Evolutionary conservation across 2,329 filamentous ascomycete genomes (phyloP).

Genomic region (Knufia fluminis): DNA sequence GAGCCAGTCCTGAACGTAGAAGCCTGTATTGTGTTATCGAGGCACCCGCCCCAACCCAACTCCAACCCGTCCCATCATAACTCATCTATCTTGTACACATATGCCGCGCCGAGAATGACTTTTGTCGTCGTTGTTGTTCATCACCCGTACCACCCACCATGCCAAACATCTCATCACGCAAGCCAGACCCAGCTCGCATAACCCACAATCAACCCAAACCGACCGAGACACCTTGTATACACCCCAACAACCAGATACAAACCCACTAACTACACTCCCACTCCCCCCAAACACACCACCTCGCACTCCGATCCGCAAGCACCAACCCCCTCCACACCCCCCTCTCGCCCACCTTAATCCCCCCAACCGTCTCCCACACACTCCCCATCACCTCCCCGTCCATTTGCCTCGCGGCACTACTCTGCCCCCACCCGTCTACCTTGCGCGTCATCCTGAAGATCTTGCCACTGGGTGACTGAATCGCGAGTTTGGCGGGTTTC

Average conservation of each 20-base stretch:
- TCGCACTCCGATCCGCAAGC: constrained; percentile 54
- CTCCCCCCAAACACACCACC: constrained; percentile 62
- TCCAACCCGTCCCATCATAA: too few species aligned
- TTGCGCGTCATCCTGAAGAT: constrained; percentile 60
- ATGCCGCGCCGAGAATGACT: too few species aligned
- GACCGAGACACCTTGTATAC: too few species aligned
- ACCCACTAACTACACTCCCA: constrained; percentile 48
- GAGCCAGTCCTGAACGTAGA: too few species aligned
- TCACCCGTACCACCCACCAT: too few species aligned
- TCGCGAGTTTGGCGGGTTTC: constrained; percentile 91
- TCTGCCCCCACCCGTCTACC: constrained; percentile 38
- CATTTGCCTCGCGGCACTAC: constrained; percentile 23
- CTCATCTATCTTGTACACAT: too few species aligned
- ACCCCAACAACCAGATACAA: constrained; percentile 5
- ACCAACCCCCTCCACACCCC: constrained; percentile 56
- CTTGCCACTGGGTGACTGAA: constrained; percentile 89
- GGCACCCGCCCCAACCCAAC: too few species aligned
- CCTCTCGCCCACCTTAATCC: constrained; percentile 57
- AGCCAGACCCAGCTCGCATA: too few species aligned
- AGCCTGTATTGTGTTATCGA: too few species aligned
- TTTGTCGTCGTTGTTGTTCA: too few species aligned
- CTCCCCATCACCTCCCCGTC: constrained; percentile 41
- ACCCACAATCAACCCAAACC: too few species aligned
- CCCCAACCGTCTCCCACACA: constrained; percentile 49
- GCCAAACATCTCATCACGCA: too few species aligned